Percentiles rank a stretch among this genome's conserved stretches.
phyloP scores from a whole-genome alignment of 2,329 filamentous ascomycete species.

The Ophiostoma sp. region DNA sequence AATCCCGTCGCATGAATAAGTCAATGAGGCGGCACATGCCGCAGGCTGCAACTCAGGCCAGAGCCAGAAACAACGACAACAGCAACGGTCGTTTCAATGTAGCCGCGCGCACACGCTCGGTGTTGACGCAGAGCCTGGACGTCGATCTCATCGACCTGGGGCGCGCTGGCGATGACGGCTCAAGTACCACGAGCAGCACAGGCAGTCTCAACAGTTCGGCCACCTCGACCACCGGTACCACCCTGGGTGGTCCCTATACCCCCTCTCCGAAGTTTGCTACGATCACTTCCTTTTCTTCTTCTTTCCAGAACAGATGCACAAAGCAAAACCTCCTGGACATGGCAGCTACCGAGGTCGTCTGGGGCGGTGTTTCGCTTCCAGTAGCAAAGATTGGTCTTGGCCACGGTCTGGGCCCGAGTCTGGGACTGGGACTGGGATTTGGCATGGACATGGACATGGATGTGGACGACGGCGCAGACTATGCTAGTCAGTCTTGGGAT shows the following conservation, averaged over 20 bases:
- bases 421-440: background rate
- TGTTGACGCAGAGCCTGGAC: background rate
- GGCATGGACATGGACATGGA: background rate
- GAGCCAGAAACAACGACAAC: background rate
- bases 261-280: background rate
- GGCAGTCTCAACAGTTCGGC: background rate
- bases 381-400: background rate
- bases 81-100: background rate
- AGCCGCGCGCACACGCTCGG: background rate
- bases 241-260: background rate
- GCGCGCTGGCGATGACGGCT: background rate
- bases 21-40: background rate
- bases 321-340: slow-evolving; percentile 16
- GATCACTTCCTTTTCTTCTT: background rate
- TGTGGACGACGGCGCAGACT: background rate
- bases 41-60: background rate
- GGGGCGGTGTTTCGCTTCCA: slow-evolving; percentile 16
- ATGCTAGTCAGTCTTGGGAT: background rate
- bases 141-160: background rate
- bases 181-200: background rate
- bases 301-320: background rate
- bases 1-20: background rate
- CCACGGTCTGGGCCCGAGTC: background rate
- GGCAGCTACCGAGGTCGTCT: slow-evolving; percentile 17
- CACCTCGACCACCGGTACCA: background rate